A percentile compares a stretch with the other conserved stretches of the same genome.
Evolutionary conservation across 805 yeast genomes (phyloP).

Genomic region (Yarrowia sp.): DNA sequence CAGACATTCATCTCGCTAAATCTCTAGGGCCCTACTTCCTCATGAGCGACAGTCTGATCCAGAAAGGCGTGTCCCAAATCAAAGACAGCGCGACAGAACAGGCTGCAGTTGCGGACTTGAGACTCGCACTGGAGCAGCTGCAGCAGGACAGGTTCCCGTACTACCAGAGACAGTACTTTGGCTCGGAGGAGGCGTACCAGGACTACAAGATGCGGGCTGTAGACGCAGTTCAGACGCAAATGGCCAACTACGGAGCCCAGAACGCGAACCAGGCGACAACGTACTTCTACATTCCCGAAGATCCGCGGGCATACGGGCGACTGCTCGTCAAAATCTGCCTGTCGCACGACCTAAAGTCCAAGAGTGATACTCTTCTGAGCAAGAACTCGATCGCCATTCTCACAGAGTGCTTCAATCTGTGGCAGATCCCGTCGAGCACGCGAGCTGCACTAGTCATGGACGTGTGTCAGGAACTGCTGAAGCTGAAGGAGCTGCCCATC

Average conservation of each 20-base stretch:
- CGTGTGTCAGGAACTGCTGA: slow-evolving; percentile 46
- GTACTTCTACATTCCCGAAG: slow-evolving; percentile 43
- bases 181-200: slow-evolving; percentile 38
- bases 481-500: slow-evolving; percentile 35
- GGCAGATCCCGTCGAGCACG: slow-evolving; percentile 58
- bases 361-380: slow-evolving; percentile 36
- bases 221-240: not conserved
- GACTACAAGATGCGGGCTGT: slow-evolving; percentile 42
- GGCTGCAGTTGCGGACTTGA: slow-evolving; percentile 39
- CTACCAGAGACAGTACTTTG: slow-evolving; percentile 43
- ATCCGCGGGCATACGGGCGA: slow-evolving; percentile 44
- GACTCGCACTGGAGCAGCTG: slow-evolving; percentile 32
- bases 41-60: slow-evolving; percentile 50
- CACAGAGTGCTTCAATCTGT: slow-evolving; percentile 48
- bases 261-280: not conserved
- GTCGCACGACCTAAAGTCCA: slow-evolving; percentile 40
- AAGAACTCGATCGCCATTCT: slow-evolving; percentile 48
- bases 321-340: slow-evolving; percentile 47
- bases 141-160: slow-evolving; percentile 38
- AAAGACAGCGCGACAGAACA: slow-evolving; percentile 45
- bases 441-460: slow-evolving; percentile 51
- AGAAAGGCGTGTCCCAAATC: slow-evolving; percentile 50
- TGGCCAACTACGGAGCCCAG: not conserved
- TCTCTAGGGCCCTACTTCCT: slow-evolving; percentile 51
- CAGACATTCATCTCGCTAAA: slow-evolving; percentile 55